phyloP scores from a whole-genome alignment of 1,139 yeast genomes.

The Diutina scorzettiae region DNA sequence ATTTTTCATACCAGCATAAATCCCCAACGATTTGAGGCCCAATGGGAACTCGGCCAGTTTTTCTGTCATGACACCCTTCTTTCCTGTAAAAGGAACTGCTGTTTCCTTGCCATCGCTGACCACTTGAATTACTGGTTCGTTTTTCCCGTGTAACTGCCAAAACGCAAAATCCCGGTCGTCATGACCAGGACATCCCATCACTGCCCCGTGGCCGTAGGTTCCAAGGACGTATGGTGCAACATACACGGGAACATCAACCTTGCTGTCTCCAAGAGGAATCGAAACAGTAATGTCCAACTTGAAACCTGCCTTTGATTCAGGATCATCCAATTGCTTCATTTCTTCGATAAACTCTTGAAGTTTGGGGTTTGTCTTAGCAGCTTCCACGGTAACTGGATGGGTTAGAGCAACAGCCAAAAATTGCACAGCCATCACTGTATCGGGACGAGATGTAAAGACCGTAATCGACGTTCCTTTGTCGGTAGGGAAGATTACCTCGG shows the following conservation, averaged over 20 bases:
- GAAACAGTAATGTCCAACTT: constrained; percentile 36
- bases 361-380: constrained; percentile 22
- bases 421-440: constrained; percentile 73
- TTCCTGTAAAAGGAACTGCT: not conserved
- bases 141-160: constrained; percentile 56
- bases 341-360: constrained; percentile 36
- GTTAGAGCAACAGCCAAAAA: constrained; percentile 65
- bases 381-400: constrained; percentile 45
- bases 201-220: constrained; percentile 82
- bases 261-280: constrained; percentile 42
- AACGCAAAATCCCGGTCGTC: constrained; percentile 74
- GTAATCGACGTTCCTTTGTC: constrained; percentile 16
- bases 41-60: constrained; percentile 1
- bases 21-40: constrained; percentile 25
- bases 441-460: constrained; percentile 83
- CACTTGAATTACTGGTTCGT: constrained; percentile 19
- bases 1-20: constrained; percentile 36
- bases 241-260: constrained; percentile 51
- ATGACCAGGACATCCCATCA: constrained; percentile 97
- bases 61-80: not conserved
- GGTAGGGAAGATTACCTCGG: constrained; percentile 41
- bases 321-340: constrained; percentile 17
- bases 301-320: constrained; percentile 50
- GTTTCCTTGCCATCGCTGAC: not conserved
- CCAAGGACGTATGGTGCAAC: constrained; percentile 86